phyloP scores from a whole-genome alignment of 192 early-diverging fungal genomes.

The Coemansia sp. region DNA sequence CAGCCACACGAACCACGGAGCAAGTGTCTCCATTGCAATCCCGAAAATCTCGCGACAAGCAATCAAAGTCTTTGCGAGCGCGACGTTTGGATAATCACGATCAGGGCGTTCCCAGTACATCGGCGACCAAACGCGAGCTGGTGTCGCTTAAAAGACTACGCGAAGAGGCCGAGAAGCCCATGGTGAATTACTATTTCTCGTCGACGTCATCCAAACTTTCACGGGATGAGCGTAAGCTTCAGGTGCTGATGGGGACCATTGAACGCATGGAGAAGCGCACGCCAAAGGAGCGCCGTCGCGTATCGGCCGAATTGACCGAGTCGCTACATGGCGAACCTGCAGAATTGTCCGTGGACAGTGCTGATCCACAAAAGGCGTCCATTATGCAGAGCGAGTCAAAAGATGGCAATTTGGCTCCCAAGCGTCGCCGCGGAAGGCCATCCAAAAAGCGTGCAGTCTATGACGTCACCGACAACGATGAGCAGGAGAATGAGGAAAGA shows the following conservation, averaged over 20 bases:
- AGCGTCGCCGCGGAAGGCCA: slow-evolving; percentile 14
- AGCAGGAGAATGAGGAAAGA: not conserved
- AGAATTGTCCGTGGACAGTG: not conserved
- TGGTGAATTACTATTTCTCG: slow-evolving; percentile 50
- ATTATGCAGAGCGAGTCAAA: not conserved
- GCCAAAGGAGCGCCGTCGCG: slow-evolving; percentile 35
- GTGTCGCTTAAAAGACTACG: slow-evolving; percentile 29
- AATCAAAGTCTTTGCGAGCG: not conserved
- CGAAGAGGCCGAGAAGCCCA: slow-evolving; percentile 43
- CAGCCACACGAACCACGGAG: not conserved
- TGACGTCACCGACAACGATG: slow-evolving; percentile 26
- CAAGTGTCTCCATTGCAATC: not conserved
- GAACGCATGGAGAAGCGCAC: slow-evolving; percentile 61
- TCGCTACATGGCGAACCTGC: not conserved
- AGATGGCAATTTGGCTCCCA: slow-evolving; percentile 12
- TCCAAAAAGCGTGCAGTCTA: slow-evolving; percentile 27
- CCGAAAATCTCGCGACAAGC: not conserved
- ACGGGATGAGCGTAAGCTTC: slow-evolving; percentile 69
- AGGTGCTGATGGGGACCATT: slow-evolving; percentile 62
- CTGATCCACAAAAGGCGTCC: not conserved
- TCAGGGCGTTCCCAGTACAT: not conserved
- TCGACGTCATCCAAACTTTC: slow-evolving; percentile 55
- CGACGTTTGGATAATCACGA: not conserved
- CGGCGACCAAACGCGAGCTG: slow-evolving; percentile 15
- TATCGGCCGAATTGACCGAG: slow-evolving; percentile 21